A percentile compares a stretch with the other conserved stretches of the same genome.
These are phyloP conservation scores for Venturia carpophila DNA, from an alignment of 2,329 filamentous ascomycete species.

Conservation along the genomic window DNA sequence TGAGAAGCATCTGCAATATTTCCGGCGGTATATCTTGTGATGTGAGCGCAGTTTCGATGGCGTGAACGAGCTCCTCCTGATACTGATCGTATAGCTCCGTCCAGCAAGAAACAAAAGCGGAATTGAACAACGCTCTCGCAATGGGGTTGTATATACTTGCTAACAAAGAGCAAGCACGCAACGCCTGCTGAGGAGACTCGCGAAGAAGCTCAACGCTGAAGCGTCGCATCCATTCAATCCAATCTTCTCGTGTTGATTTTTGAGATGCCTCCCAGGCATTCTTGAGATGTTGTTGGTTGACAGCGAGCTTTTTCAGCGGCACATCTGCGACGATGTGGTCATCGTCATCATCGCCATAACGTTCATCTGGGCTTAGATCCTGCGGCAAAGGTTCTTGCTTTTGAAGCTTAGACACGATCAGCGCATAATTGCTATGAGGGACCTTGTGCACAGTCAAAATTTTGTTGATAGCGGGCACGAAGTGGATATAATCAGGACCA, in stretches of 20 bases:
- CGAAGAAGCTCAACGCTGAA: conserved; percentile 93
- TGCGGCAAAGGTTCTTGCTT: conserved; percentile 94
- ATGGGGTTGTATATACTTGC: conserved; percentile 87
- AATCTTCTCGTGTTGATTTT: conserved; percentile 96
- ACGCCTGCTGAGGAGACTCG: conserved; percentile 90
- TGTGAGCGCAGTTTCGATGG: conserved; percentile 90
- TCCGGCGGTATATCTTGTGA: conserved; percentile 95
- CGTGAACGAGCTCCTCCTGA: conserved; percentile 90
- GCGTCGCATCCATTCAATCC: conserved; percentile 96
- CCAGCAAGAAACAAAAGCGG: conserved; percentile 98
- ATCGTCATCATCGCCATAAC: conserved; percentile 68
- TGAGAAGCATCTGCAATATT: conserved; percentile 85
- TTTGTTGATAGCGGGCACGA: conserved; percentile 89
- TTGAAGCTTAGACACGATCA: conserved; percentile 84
- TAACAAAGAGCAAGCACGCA: conserved; percentile 84
- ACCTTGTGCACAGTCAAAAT: conserved; percentile 69
- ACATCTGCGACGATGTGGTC: conserved; percentile 78
- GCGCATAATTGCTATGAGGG: conserved; percentile 82
- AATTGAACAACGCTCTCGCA: conserved; percentile 93
- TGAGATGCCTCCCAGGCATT: conserved; percentile 94
- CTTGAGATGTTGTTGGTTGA: conserved; percentile 96
- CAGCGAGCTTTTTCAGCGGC: conserved; percentile 85
- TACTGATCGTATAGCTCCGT: conserved; percentile 95
- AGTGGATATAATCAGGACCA: conserved; percentile 90
- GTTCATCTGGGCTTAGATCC: conserved; percentile 79